Base-by-base conservation (phyloP, 331 rosid species). In the Spiraea crenata region DNA sequence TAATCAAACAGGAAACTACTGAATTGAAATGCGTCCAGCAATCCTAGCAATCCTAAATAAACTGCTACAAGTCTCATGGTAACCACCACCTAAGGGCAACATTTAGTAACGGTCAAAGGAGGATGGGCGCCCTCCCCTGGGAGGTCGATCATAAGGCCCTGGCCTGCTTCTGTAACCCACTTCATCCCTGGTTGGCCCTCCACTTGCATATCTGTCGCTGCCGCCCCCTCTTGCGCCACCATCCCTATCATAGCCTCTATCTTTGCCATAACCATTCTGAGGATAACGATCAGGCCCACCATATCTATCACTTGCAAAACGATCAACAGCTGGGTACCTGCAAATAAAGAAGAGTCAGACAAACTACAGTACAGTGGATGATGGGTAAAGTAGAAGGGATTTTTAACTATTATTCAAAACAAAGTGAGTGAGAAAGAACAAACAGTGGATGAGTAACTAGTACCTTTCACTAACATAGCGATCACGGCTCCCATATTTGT, bases 401-500 rank as follows among this genome's bases (percentile, higher is more conserved):
- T 40, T 13, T 40, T 37, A 9, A 15, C 14, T 40, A 40, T n/a
- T 20, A 56, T 40, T 64, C 65, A 57, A 25, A 15, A 20, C 42
- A 57, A 71, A 3, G 11, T 7, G 48, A 67, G 6, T 25, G 31
- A 17, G 10, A 55, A 17, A 52, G 55, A 14, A 47, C 38, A 69
- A 44, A 56, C 20, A 69, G 11, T 69, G 42, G 16, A 47, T 15
- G 34, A 61, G 62, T 64, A 67, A 49, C 67, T 67, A 14, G 57
- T 86, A 91, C 99, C 98, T 91, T 88, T 95, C 96, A 74, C 82
- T 81, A n/a, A 80, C 62, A 81, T 81, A 84, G 76, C 97, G 96
- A 76, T 88, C 96, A 12, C 92, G 96, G 72, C 83, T 76, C 34
- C 92, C 89, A 78, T 91, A 91, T 75, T 91, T 95, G 90, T 83